These are phyloP conservation scores for Chrysosporium keratinophilum DNA, from an alignment of 2,329 filamentous ascomycete genomes.

Conservation along the genomic window DNA sequence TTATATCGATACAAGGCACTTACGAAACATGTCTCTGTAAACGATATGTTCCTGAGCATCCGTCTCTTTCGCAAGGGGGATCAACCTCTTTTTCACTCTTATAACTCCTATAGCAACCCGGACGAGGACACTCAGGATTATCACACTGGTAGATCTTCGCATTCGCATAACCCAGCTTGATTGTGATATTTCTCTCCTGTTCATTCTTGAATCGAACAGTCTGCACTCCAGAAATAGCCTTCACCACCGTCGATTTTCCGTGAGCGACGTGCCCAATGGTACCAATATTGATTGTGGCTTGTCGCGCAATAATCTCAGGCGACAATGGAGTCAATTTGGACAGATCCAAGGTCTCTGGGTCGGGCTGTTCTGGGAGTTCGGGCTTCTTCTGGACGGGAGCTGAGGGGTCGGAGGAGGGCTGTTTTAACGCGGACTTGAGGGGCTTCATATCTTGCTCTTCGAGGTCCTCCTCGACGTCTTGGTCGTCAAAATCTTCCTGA, in stretches of 20 bases:
- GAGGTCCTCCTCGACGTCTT: conserved; percentile 49
- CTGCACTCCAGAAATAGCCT: conserved; percentile 97
- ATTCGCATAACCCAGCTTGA: conserved; percentile 99
- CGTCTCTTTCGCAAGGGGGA: conserved; percentile 87
- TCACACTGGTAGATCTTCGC: conserved; percentile 99
- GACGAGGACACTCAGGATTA: conserved; percentile 78
- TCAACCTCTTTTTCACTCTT: conserved; percentile 99
- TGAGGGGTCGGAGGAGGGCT: conserved; percentile 38
- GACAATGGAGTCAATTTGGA: conserved; percentile 71
- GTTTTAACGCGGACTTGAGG: conserved; percentile 80
- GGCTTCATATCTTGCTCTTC: conserved; percentile 54
- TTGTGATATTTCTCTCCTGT: conserved; percentile 96
- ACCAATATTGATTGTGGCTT: conserved; percentile 98
- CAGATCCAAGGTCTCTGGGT: conserved; percentile 80
- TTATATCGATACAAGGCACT: conserved; percentile 30
- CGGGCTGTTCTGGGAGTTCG: conserved; percentile 76
- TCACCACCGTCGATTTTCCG: conserved; percentile 97
- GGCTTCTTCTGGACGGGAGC: conserved; percentile 50
- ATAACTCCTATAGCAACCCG: conserved; percentile 91
- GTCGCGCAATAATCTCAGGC: conserved; percentile 91
- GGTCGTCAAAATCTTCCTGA: conserved; percentile 64
- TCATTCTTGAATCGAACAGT: conserved; percentile 99
- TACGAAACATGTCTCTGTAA: conserved; percentile 86
- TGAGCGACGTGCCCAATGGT: conserved; percentile 98
- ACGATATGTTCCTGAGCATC: conserved; percentile 77